A percentile compares a stretch with the other conserved stretches of the same genome.
These are phyloP conservation scores for Cryptococcus amylolentus DNA, from an alignment of 1,284 basidiomycete genomes.

Conservation along the genomic window DNA sequence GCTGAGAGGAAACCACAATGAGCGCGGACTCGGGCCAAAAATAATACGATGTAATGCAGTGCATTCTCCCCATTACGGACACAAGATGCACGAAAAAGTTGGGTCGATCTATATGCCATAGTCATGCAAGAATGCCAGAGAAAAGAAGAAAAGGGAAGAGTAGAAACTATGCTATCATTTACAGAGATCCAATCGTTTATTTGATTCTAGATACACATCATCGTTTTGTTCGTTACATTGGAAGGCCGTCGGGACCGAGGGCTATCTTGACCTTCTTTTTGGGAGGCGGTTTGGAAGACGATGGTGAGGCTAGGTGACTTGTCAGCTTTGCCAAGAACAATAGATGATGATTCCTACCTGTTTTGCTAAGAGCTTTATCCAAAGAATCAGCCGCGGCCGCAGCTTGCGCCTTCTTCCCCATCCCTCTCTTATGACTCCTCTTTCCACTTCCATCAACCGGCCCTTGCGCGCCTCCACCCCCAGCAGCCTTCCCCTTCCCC, in stretches of 20 bases:
- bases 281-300: conserved; percentile 20
- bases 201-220: too few relatives aligned
- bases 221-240: conserved; percentile 19
- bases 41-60: too few relatives aligned
- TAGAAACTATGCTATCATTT: not conserved
- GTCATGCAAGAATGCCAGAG: too few relatives aligned
- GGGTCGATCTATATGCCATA: too few relatives aligned
- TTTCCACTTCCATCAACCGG: conserved; percentile 2
- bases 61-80: too few relatives aligned
- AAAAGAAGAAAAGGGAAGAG: too few relatives aligned
- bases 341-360: not conserved
- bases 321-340: not conserved
- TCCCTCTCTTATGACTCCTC: conserved; percentile 12
- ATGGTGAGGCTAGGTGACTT: not conserved
- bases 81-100: too few relatives aligned
- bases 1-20: too few relatives aligned
- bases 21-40: too few relatives aligned
- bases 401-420: conserved; percentile 7
- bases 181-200: too few relatives aligned
- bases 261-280: conserved; percentile 47
- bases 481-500: not conserved
- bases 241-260: conserved; percentile 43
- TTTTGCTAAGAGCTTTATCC: not conserved
- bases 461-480: not conserved
- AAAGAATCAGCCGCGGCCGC: conserved; percentile 15